Percentiles rank a stretch among this genome's conserved stretches.
phyloP scores from a whole-genome alignment of 164 flowering plant species.

The Tinospora cordifolia region DNA sequence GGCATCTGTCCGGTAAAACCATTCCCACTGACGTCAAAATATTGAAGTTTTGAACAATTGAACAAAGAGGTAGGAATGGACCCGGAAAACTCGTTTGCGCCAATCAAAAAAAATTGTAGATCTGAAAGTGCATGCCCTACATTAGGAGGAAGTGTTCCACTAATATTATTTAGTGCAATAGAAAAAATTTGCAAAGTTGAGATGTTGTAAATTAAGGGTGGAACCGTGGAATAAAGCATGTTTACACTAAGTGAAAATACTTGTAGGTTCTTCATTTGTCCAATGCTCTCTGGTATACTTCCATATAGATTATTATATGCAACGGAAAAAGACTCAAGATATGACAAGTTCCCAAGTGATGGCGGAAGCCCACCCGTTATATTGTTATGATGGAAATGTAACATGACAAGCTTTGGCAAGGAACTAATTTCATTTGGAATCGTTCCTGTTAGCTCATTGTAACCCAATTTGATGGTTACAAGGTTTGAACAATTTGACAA shows the following conservation, averaged over 20 bases:
- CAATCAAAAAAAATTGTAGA: slow-evolving; percentile 4
- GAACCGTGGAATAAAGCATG: slow-evolving; percentile 22
- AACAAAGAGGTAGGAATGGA: slow-evolving; percentile 6
- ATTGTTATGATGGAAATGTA: background rate
- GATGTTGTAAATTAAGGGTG: slow-evolving; percentile 27
- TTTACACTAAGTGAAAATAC: slow-evolving; percentile 12
- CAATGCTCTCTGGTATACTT: slow-evolving; percentile 19
- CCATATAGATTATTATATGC: slow-evolving; percentile 26
- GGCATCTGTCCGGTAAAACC: slow-evolving; percentile 5
- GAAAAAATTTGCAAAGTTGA: slow-evolving; percentile 20
- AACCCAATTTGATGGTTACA: background rate
- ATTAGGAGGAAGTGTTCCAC: slow-evolving; percentile 18
- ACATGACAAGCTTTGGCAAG: background rate
- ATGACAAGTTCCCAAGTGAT: slow-evolving; percentile 2
- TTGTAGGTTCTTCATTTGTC: slow-evolving; percentile 11
- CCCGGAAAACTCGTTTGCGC: slow-evolving; percentile 6
- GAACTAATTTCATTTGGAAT: slow-evolving; percentile 3
- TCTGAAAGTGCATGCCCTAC: slow-evolving; percentile 26
- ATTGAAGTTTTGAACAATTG: slow-evolving; percentile 1
- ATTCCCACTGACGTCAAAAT: background rate
- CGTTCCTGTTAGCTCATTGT: slow-evolving; percentile 3
- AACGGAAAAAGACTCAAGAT: background rate
- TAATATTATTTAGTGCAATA: slow-evolving; percentile 15
- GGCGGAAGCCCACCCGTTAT: slow-evolving; percentile 6
- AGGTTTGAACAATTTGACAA: slow-evolving; percentile 7